Percentiles rank a stretch among this genome's conserved stretches.
Evolutionary conservation across 768 basidiomycete species (phyloP).

Genomic region (Lentinula edodes): DNA sequence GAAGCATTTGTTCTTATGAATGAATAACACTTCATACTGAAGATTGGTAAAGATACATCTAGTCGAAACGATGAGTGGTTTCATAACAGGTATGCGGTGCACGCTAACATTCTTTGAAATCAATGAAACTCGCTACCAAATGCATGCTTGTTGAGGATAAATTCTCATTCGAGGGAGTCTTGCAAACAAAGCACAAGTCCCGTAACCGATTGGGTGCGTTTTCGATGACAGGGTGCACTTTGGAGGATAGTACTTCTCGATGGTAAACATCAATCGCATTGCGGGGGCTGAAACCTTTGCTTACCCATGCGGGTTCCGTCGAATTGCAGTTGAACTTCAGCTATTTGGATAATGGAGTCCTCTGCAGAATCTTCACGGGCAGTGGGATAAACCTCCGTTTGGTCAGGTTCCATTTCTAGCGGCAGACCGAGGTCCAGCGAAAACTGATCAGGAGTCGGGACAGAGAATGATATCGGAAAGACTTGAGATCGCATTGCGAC

Average conservation of each 20-base stretch:
- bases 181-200: slow-evolving; percentile 41
- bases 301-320: slow-evolving; percentile 40
- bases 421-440: slow-evolving; percentile 39
- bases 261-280: background rate
- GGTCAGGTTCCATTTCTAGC: slow-evolving; percentile 22
- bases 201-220: slow-evolving; percentile 30
- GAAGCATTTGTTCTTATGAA: slow-evolving; percentile 15
- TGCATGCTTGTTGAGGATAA: slow-evolving; percentile 27
- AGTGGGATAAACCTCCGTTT: slow-evolving; percentile 21
- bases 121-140: slow-evolving; percentile 48
- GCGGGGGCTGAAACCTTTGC: slow-evolving; percentile 10
- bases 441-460: slow-evolving; percentile 19
- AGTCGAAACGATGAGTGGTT: background rate
- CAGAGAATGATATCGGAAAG: slow-evolving; percentile 29
- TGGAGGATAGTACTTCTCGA: background rate
- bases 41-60: slow-evolving; percentile 34
- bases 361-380: slow-evolving; percentile 56
- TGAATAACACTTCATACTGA: slow-evolving; percentile 30
- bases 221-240: slow-evolving; percentile 40
- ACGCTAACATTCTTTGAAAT: slow-evolving; percentile 56
- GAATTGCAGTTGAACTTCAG: slow-evolving; percentile 48
- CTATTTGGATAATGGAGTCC: slow-evolving; percentile 55
- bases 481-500: slow-evolving; percentile 59
- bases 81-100: background rate
- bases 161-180: slow-evolving; percentile 20